Conservation (phyloP, 768 basidiomycete species). For the Macrolepiota fuliginosa region DNA sequence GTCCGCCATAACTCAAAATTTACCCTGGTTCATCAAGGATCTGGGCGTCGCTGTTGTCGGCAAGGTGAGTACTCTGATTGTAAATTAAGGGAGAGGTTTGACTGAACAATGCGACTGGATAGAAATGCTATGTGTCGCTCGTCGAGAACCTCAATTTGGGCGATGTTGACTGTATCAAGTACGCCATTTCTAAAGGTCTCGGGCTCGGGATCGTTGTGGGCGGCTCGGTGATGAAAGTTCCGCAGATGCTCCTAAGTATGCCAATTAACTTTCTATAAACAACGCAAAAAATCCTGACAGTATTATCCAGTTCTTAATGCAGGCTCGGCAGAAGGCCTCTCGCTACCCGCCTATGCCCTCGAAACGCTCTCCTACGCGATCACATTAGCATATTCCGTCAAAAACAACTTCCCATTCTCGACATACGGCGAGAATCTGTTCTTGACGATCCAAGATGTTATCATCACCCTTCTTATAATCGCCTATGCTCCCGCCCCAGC, state of each 20-base stretch:
- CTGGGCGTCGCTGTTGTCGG: conserved; percentile 7
- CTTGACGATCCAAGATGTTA: conserved; percentile 82
- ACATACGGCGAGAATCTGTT: conserved; percentile 98
- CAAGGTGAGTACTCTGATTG: neutral
- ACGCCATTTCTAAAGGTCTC: conserved; percentile 87
- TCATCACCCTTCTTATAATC: conserved; percentile 88
- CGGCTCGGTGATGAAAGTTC: conserved; percentile 94
- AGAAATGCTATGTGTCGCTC: conserved; percentile 91
- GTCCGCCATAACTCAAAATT: conserved; percentile 9
- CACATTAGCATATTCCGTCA: conserved; percentile 81
- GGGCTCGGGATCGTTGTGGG: conserved; percentile 92
- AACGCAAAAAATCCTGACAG: neutral
- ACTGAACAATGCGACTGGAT: neutral
- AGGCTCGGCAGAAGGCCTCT: conserved; percentile 83
- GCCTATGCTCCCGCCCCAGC: conserved; percentile 43
- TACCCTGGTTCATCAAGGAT: conserved; percentile 4
- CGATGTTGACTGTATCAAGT: conserved; percentile 85
- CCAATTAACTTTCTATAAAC: neutral
- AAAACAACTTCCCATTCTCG: conserved; percentile 89
- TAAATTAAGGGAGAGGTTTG: neutral
- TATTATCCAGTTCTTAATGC: conserved; percentile 57
- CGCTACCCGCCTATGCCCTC: conserved; percentile 81
- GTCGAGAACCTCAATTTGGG: conserved; percentile 79
- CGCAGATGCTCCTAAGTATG: conserved; percentile 86
- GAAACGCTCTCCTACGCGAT: conserved; percentile 93